Base-by-base conservation (phyloP, 2,329 filamentous ascomycete genomes). In the Monilinia aucupariae region DNA sequence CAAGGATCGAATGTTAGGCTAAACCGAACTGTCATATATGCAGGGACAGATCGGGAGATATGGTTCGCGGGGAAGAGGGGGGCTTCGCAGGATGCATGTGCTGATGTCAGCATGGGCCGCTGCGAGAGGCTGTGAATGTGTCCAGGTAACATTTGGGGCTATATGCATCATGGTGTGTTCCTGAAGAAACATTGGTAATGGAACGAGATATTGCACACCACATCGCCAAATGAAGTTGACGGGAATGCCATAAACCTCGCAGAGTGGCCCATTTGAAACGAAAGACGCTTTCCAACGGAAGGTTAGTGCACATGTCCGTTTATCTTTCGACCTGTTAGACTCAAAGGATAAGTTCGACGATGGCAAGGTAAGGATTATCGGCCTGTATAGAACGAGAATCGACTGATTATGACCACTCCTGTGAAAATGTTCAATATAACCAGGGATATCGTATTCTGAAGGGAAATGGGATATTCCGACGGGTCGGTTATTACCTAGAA, bases 301-400 rank as follows among this genome's bases (percentile, higher is more conserved):
- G 41, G 17, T 55, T 55, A 30, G 32, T 30, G 20, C 49, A 47
- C 15, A 25, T n/a, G 25, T 49, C 22, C 22, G 56, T 43, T 12
- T n/a, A 39, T 17, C 13, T 32, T 41, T 56, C 39, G 34, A 62
- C 60, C 13, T 62, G 60, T 58, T 32, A 32, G 47, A 56, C 45
- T 32, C 47, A 37, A 58, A 41, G 27, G 30, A 34, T 45, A 52
- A 51, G 41, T 45, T 32, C 20, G 53, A 56, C 20, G 20, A 56
- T 45, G 53, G 37, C 12, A 39, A 27, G 20, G 59, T 48, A 48
- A 15, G 32, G 51, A 25, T 30, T 54, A 48, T n/a, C n/a, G 20
- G 43, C 17, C 34, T 15, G 22, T 34, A 30, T 25, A 25, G 17
- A 45, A 13, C 27, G 45, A 32, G 59, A 39, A 39, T 34, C 15